Evolutionary conservation across 2,329 filamentous ascomycete species (phyloP).

Genomic region (Penicillium sp.): DNA sequence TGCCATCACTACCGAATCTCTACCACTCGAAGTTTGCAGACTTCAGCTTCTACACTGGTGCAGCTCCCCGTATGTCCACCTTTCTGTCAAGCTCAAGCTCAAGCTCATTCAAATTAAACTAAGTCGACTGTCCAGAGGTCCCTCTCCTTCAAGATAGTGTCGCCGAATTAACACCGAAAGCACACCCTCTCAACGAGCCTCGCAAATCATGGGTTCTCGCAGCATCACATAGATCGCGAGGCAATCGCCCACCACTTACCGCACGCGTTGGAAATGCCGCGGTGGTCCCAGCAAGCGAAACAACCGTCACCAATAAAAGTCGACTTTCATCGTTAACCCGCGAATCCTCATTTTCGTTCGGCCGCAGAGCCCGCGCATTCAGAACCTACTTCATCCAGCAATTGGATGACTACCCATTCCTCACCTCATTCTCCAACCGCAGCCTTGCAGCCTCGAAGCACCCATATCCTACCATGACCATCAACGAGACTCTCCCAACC

Average conservation of each 20-base stretch:
- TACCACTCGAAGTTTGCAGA: conserved; percentile 31
- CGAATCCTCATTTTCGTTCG: conserved; percentile 27
- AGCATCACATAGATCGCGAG: conserved; percentile 15
- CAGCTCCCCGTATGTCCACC: conserved; percentile 27
- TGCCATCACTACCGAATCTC: conserved; percentile 32
- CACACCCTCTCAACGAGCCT: conserved; percentile 3
- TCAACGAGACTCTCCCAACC: conserved; percentile 14
- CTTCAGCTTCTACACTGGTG: conserved; percentile 22
- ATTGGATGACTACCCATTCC: conserved; percentile 27
- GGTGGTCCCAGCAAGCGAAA: conserved; percentile 16
- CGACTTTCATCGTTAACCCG: conserved; percentile 11
- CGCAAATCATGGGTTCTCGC: conserved; percentile 13
- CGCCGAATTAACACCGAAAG: conserved; percentile 9
- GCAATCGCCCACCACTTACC: conserved; percentile 16
- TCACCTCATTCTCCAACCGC: conserved; percentile 22
- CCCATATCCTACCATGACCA: conserved; percentile 8
- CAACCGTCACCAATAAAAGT: conserved; percentile 20
- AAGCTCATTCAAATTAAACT: background rate
- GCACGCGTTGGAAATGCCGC: conserved; percentile 9
- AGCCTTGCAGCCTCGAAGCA: conserved; percentile 8
- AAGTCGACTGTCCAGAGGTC: conserved; percentile 18
- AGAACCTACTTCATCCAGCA: conserved; percentile 32
- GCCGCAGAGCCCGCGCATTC: conserved; percentile 30
- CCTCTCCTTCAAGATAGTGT: conserved; percentile 27
- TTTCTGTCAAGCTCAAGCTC: background rate